Percentiles rank a stretch among this genome's conserved stretches.
These are phyloP conservation scores for Monilinia aucupariae DNA, from an alignment of 2,329 filamentous ascomycete genomes.

Conservation along the genomic window DNA sequence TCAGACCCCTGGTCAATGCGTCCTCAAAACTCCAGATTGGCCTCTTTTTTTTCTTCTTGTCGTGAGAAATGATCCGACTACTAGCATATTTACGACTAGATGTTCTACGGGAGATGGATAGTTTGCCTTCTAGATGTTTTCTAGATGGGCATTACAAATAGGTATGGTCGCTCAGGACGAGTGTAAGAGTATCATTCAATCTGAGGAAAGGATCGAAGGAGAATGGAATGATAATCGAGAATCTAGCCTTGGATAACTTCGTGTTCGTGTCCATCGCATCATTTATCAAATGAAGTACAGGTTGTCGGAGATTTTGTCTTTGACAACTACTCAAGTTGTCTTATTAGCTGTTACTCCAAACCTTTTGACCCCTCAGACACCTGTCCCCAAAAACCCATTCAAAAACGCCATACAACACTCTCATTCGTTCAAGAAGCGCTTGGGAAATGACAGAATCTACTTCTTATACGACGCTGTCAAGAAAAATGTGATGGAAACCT, in stretches of 20 bases:
- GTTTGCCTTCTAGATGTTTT: neutral
- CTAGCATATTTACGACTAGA: neutral
- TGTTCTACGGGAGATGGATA: neutral
- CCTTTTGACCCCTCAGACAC: neutral
- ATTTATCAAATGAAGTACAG: neutral
- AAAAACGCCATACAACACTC: neutral
- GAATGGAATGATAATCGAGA: neutral
- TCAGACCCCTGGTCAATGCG: slow-evolving; percentile 10
- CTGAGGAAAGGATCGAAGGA: neutral
- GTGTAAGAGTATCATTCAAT: neutral
- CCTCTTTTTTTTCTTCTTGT: neutral
- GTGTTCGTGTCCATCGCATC: too few relatives aligned
- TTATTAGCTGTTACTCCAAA: neutral
- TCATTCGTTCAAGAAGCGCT: slow-evolving; percentile 4
- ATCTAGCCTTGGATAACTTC: neutral
- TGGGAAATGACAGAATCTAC: slow-evolving; percentile 7
- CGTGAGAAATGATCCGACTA: neutral
- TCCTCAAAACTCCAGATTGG: slow-evolving; percentile 6
- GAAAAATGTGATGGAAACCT: neutral
- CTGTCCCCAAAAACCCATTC: neutral
- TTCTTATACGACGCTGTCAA: neutral
- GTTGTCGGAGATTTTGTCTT: slow-evolving; percentile 4
- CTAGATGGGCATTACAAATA: neutral
- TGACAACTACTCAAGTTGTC: neutral
- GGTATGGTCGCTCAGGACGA: neutral